These are phyloP conservation scores for Gypsophila paniculata DNA, from an alignment of 179 eudicot species.

Conservation along the genomic window DNA sequence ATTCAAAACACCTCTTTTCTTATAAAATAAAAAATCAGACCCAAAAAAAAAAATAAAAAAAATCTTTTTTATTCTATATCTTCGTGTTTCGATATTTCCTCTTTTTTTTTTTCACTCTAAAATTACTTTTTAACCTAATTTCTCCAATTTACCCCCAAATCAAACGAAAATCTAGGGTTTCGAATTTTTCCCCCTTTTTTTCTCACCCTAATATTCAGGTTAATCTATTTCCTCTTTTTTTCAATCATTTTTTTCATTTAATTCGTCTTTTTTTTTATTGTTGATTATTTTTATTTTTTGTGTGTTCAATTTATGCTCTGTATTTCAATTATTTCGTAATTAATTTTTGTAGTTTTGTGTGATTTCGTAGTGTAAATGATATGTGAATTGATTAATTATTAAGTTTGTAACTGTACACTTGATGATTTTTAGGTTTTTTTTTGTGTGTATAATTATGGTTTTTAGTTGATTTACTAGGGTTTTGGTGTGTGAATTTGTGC, in stretches of 20 bases:
- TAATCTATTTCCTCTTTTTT: neutral
- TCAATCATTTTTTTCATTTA: conserved; percentile 1
- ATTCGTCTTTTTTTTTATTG: conserved; percentile 3
- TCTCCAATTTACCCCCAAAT: neutral
- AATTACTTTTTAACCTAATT: neutral
- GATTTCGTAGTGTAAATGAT: neutral
- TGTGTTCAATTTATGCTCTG: neutral
- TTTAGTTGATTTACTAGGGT: conserved; percentile 3
- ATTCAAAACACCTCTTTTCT: too few relatives aligned
- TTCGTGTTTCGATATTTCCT: neutral
- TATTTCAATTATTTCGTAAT: neutral
- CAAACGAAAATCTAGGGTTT: neutral
- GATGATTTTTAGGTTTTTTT: neutral
- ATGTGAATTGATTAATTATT: neutral
- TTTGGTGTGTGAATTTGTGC: conserved; percentile 9
- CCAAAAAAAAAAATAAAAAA: too few relatives aligned
- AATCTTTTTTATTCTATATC: neutral
- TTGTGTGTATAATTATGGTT: neutral
- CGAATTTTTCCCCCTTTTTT: neutral
- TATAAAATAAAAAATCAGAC: neutral
- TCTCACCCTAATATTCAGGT: conserved; percentile 8
- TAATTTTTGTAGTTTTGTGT: neutral
- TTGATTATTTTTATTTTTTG: conserved; percentile 15
- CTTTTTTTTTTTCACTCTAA: neutral
- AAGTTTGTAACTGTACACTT: neutral